Conservation (phyloP, 31 red algal species). For the Bonnemaisonia californica region DNA sequence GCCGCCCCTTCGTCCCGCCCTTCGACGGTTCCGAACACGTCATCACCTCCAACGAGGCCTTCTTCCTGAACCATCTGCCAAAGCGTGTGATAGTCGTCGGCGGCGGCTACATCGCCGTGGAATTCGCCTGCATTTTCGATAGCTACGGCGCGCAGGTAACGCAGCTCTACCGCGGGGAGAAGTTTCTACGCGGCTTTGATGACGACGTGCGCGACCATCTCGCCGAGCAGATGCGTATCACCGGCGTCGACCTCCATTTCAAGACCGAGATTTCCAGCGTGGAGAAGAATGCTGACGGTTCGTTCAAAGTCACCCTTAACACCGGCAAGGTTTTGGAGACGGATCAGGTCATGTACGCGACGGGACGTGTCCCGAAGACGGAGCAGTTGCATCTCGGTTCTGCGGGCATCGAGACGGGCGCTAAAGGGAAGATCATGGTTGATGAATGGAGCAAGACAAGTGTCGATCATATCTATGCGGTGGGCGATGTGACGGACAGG, state of each 20-base stretch:
- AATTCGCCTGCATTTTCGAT: slow-evolving; percentile 97
- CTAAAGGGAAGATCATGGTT: slow-evolving; percentile 77
- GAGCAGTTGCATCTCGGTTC: slow-evolving; percentile 59
- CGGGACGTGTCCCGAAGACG: slow-evolving; percentile 81
- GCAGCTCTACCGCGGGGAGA: slow-evolving; percentile 84
- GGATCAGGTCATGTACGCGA: slow-evolving; percentile 92
- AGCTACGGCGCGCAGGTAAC: slow-evolving; percentile 79
- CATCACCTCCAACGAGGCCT: slow-evolving; percentile 91
- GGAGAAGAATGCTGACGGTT: slow-evolving; percentile 65
- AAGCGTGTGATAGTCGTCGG: slow-evolving; percentile 77
- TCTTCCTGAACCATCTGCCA: slow-evolving; percentile 85
- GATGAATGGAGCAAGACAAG: slow-evolving; percentile 92
- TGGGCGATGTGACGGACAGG: slow-evolving; percentile 93
- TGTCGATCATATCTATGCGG: slow-evolving; percentile 87
- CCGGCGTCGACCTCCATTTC: slow-evolving; percentile 88
- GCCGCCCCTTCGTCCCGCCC: slow-evolving; percentile 79
- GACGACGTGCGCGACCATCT: slow-evolving; percentile 80
- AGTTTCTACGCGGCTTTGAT: slow-evolving; percentile 96
- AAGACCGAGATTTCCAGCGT: slow-evolving; percentile 61
- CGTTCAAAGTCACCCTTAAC: slow-evolving; percentile 62
- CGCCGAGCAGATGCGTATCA: slow-evolving; percentile 84
- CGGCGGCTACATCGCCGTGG: slow-evolving; percentile 97
- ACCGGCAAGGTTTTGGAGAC: slow-evolving; percentile 56
- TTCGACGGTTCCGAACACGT: slow-evolving; percentile 86
- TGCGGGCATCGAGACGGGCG: slow-evolving; percentile 75